Conservation (phyloP, 441 rosid species). For the Pelargonium fulgidum region DNA sequence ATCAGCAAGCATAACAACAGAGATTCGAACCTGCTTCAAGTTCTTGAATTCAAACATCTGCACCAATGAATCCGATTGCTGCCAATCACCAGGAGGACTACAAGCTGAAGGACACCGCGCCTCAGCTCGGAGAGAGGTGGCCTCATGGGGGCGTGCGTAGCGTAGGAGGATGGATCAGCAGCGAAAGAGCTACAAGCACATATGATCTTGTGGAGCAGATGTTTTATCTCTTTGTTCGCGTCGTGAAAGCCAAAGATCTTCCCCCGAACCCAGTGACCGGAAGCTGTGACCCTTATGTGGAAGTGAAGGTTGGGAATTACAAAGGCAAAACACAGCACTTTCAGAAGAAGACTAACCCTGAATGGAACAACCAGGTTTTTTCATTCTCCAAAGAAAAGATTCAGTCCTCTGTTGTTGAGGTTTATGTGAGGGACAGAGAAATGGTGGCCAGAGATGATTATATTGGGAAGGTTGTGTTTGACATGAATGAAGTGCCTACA, state of each 20-base stretch:
- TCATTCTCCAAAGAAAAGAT: constrained; percentile 83
- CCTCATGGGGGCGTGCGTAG: constrained; percentile 70
- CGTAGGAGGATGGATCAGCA: constrained; percentile 60
- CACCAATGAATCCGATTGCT: constrained; percentile 43
- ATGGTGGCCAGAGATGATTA: constrained; percentile 67
- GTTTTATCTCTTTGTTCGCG: constrained; percentile 67
- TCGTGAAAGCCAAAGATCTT: constrained; percentile 76
- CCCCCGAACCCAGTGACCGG: constrained; percentile 64
- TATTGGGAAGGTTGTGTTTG: constrained; percentile 59
- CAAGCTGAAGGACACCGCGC: constrained; percentile 75
- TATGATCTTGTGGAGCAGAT: constrained; percentile 82
- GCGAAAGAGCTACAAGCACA: constrained; percentile 59
- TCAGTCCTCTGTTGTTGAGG: constrained; percentile 76
- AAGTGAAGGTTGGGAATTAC: constrained; percentile 85
- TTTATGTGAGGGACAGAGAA: constrained; percentile 73
- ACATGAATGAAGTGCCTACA: constrained; percentile 74
- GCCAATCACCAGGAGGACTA: constrained; percentile 60
- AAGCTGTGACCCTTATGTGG: constrained; percentile 77
- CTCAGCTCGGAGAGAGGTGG: constrained; percentile 89
- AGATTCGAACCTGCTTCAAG: too few relatives aligned
- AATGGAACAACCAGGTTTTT: constrained; percentile 87
- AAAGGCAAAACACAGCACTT: constrained; percentile 74
- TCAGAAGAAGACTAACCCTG: constrained; percentile 79
- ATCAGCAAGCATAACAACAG: too few relatives aligned
- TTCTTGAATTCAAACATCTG: too few relatives aligned